A percentile compares a stretch with the other conserved stretches of the same genome.
Conservation (phyloP, 305 asterid species). For the Fraxinus xanthoxyloides region DNA sequence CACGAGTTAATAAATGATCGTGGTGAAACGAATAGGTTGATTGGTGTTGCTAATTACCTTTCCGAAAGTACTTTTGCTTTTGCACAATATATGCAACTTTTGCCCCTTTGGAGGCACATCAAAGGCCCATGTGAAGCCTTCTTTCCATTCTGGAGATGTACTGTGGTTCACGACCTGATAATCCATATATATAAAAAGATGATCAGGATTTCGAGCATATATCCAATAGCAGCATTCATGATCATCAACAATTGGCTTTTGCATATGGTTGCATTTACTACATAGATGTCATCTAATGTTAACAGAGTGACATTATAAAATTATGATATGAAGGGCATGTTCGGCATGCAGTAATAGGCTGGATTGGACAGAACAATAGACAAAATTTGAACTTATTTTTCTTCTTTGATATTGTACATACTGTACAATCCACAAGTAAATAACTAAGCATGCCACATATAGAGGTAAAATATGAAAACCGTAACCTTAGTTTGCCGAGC, state of each 20-base stretch:
- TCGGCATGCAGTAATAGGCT: neutral
- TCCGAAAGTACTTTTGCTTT: slow-evolving; percentile 79
- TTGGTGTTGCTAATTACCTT: slow-evolving; percentile 53
- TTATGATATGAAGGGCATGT: neutral
- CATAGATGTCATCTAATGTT: neutral
- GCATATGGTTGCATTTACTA: neutral
- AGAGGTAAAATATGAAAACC: neutral
- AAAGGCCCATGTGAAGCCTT: slow-evolving; percentile 86
- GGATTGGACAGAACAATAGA: neutral
- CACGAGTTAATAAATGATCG: neutral
- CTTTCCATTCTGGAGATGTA: slow-evolving; percentile 84
- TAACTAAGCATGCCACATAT: neutral
- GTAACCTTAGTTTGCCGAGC: slow-evolving; percentile 78
- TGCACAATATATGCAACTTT: slow-evolving; percentile 67
- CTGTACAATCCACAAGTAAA: neutral
- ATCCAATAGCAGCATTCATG: neutral
- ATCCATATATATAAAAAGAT: slow-evolving; percentile 1
- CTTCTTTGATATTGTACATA: neutral
- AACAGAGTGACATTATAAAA: neutral
- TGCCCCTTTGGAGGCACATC: slow-evolving; percentile 92
- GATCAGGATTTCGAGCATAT: slow-evolving; percentile 8
- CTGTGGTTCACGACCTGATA: slow-evolving; percentile 63
- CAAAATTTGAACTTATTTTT: neutral
- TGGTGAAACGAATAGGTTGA: neutral
- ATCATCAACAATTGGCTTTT: neutral